Base-by-base conservation (phyloP, 495 filamentous ascomycete species). In the Podospora anserina region DNA sequence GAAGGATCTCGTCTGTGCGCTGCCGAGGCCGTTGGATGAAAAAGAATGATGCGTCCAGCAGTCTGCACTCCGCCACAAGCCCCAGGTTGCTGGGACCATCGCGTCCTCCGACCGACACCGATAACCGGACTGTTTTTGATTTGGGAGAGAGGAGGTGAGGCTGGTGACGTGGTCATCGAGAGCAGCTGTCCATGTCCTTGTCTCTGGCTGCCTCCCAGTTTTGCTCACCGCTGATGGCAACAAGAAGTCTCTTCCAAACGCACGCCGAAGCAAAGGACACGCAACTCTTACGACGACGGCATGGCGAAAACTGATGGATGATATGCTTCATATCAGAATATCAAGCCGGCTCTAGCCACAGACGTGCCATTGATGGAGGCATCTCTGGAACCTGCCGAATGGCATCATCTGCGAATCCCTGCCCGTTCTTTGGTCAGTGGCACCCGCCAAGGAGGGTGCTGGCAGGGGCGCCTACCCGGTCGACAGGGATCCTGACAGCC, bases 381-480 rank as follows among this genome's bases (percentile, higher is more conserved):
- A 70, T 58, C 23, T 27, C 18, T 58, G 30, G 32, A 68, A 59
- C 28, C n/a, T 64, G 63, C 63, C 63, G 63, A 61, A 59, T 74
- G 74, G 74, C 74, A 75, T 69, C 75, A 71, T 75, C 67, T 68
- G 72, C 58, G 1, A 30, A 55, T 30, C 61, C 65, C 61, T 65
- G 63, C 54, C 54, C 61, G 64, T 60, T 49, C 58, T 13, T 0
- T 57, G 68, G 69, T 77, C 78, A 79, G 80, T 77, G 73, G 75
- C 71, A 68, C 74, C 72, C 78, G 78, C 76, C 77, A 70, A 71
- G 70, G 63, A 58, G 60, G 54, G 70, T 66, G 60, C 67, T 62
- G 69, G 72, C 69, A 74, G 30, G 70, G 78, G 76, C 56, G 55
- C 16, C 64, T 11, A 74, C 78, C 76, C 76, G 80, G 68, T 71